Evolutionary conservation across 2,329 filamentous ascomycete genomes (phyloP).

Genomic region (Trichoderma aggressivum): DNA sequence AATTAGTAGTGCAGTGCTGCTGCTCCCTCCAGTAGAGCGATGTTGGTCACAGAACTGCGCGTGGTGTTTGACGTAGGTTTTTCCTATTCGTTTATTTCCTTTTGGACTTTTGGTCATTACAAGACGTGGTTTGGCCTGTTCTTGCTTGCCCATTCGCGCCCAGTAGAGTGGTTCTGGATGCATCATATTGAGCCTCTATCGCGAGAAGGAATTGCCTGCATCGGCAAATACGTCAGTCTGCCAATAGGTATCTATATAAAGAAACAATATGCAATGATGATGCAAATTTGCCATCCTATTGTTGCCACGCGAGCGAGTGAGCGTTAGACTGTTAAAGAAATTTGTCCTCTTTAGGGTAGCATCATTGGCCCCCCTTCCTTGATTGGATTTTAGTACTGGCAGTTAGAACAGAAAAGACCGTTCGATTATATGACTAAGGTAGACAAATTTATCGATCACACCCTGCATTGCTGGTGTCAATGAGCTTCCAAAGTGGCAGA

Average conservation of each 20-base stretch:
- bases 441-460: neutral
- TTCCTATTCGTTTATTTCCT: too few relatives aligned
- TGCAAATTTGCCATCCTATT: neutral
- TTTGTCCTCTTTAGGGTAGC: neutral
- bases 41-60: neutral
- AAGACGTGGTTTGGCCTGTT: neutral
- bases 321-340: neutral
- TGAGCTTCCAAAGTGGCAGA: neutral
- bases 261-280: neutral
- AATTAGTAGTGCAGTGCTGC: neutral
- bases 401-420: fast-evolving
- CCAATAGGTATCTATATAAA: neutral
- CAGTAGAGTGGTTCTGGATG: neutral
- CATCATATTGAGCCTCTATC: neutral
- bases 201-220: neutral
- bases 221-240: neutral
- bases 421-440: neutral
- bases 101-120: neutral
- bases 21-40: neutral
- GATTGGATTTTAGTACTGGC: neutral
- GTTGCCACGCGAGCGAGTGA: neutral
- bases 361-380: neutral
- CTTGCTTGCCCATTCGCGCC: neutral
- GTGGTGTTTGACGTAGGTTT: neutral
- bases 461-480: neutral